phyloP scores from a whole-genome alignment of 2,329 filamentous ascomycete genomes.

The Phyllosticta paracitricarpa region DNA sequence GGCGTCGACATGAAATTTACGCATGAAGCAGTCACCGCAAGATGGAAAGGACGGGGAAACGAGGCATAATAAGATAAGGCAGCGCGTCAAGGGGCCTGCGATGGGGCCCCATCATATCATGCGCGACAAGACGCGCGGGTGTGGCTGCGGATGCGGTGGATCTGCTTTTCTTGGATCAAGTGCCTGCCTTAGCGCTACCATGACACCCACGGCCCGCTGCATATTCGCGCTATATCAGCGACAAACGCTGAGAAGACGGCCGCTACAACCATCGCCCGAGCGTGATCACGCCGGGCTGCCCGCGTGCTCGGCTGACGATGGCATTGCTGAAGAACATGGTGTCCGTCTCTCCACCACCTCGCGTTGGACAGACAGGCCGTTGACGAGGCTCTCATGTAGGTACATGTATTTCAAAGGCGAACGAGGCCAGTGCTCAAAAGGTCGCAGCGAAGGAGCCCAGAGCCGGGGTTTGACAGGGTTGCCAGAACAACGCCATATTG shows the following conservation, averaged over 20 bases:
- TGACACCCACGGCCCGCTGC: not conserved
- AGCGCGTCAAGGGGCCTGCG: not conserved
- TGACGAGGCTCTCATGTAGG: not conserved
- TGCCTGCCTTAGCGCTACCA: not conserved
- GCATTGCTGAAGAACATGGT: no score
- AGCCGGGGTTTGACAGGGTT: not conserved
- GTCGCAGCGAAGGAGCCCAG: not conserved
- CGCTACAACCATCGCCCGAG: not conserved
- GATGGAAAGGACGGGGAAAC: not conserved
- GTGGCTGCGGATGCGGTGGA: conserved; percentile 8
- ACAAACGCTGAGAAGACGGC: not conserved
- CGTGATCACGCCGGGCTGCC: not conserved
- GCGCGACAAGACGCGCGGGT: not conserved
- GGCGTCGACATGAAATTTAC: not conserved
- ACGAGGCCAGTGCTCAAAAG: no score
- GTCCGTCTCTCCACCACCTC: not conserved
- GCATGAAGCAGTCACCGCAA: not conserved
- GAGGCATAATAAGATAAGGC: not conserved
- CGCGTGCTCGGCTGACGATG: not conserved
- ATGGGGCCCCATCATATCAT: not conserved
- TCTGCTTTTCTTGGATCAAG: conserved; percentile 8
- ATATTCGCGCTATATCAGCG: not conserved
- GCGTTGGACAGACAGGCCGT: not conserved
- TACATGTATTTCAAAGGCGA: no score
- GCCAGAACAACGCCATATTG: not conserved